Conservation (phyloP, 176 grass and related monocot species). For the Elymus sibiricus region DNA sequence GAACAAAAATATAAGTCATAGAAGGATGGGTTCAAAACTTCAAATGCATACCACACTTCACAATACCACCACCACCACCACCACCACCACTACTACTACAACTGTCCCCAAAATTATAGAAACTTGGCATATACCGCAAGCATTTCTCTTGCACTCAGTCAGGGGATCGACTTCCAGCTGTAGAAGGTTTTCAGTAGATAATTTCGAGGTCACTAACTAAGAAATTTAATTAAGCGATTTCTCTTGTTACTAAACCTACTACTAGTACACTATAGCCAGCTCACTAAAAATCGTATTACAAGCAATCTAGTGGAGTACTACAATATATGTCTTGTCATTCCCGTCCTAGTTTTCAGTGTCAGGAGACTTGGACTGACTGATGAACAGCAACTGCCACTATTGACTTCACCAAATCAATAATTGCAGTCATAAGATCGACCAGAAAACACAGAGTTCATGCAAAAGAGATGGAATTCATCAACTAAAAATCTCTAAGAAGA, state of each 20-base stretch:
- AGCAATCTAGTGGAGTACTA: constrained; percentile 12
- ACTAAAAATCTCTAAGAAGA: not conserved
- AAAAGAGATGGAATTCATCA: not conserved
- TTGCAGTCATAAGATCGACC: constrained; percentile 13
- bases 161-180: not conserved
- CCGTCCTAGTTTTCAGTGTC: constrained; percentile 26
- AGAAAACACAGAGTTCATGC: not conserved
- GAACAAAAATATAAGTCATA: not conserved
- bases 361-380: constrained; percentile 14
- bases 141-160: not conserved
- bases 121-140: no score
- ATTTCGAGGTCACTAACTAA: not conserved
- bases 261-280: not conserved
- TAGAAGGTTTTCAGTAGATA: not conserved
- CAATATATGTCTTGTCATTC: constrained; percentile 9
- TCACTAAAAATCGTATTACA: not conserved
- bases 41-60: no score
- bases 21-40: no score
- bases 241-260: not conserved
- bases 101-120: no score
- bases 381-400: constrained; percentile 44
- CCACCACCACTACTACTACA: no score
- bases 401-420: constrained; percentile 36
- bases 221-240: not conserved
- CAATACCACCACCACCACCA: no score